Evolutionary conservation across 108 stramenopile genomes (phyloP), one percentile per base, ranked within the genome.

Genomic region (Stephanodiscus minutulus): DNA sequence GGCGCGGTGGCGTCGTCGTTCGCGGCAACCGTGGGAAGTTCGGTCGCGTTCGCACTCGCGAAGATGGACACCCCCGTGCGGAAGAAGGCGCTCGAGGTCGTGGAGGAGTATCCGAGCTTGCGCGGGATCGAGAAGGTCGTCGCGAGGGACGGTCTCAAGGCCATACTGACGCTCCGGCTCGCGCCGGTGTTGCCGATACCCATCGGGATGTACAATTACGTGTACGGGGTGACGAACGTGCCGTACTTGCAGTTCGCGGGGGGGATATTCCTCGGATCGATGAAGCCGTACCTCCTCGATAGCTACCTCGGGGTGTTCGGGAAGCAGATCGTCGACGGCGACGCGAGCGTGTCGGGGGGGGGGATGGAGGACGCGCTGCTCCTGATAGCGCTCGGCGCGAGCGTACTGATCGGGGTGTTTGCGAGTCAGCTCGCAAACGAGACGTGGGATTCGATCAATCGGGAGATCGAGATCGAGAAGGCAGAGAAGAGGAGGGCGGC

Each of bases 121-220:
- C 85, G 95, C 28, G 97, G 96, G 1, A 84, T 98, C 60, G 94
- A 97, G 79, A 90, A 89, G 61, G 94, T 96, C 17, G 96, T 96
- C 10, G 90, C 93, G 20, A 81, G 88, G 59, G 93, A 96, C 68
- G 96, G 92, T 12, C 73, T 97, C 22, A 94, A 96, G 82, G 93
- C 97, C 7, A 93, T 98, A 39, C 68, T 98, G 61, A 97, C 95
- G 9, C 70, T 97, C 12, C 85, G 97, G 53, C 79, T 98, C 59
- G 95, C 97, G 25, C 96, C 96, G 11, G 77, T 98, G 28, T 69
- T 98, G 53, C 97, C 96, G 10, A 96, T 98, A 58, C 97, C 97
- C 10, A 82, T 97, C 20, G 97, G 96, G 27, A 64, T 91, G 64
- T 98, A 98, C 89, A 97, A 97, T 62, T 98, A 97, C 70, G 86